Conservation (phyloP, 495 filamentous ascomycete genomes). For the Cudoniella acicularis region DNA sequence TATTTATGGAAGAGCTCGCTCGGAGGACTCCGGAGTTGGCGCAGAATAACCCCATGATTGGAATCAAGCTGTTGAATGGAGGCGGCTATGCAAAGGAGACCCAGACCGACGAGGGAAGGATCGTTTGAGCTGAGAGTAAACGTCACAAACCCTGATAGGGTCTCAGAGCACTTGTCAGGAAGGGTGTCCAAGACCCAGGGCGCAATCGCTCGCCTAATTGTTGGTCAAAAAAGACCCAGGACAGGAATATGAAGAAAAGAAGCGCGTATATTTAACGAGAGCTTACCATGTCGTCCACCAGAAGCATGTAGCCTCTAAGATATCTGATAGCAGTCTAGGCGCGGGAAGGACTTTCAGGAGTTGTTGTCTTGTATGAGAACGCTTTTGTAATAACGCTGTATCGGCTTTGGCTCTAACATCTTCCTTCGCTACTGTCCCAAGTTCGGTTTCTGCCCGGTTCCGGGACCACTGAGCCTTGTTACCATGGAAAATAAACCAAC, state of each 20-base stretch:
- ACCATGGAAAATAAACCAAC: not conserved
- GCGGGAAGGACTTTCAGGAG: not conserved
- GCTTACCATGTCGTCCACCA: conserved; percentile 17
- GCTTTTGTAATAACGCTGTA: not conserved
- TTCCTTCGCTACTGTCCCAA: not conserved
- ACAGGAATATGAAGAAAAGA: conserved; percentile 4
- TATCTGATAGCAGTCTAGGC: not conserved
- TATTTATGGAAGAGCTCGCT: conserved; percentile 11
- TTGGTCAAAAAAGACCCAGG: not conserved
- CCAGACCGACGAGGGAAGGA: too few species aligned
- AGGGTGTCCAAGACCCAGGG: too few species aligned
- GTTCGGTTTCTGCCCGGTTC: too few species aligned
- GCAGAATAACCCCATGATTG: too few species aligned
- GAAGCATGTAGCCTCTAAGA: conserved; percentile 6
- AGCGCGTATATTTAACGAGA: not conserved
- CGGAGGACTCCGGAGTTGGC: not conserved
- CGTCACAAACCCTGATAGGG: too few species aligned
- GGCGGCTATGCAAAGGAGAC: too few species aligned
- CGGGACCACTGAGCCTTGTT: not conserved
- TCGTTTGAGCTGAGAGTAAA: too few species aligned
- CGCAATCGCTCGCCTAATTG: too few species aligned
- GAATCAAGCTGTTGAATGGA: too few species aligned
- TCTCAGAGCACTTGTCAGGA: too few species aligned
- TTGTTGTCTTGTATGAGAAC: not conserved
- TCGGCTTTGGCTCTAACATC: not conserved